Evolutionary conservation across 2,329 filamentous ascomycete species (phyloP).

Genomic region (Mycosphaerella sp.): DNA sequence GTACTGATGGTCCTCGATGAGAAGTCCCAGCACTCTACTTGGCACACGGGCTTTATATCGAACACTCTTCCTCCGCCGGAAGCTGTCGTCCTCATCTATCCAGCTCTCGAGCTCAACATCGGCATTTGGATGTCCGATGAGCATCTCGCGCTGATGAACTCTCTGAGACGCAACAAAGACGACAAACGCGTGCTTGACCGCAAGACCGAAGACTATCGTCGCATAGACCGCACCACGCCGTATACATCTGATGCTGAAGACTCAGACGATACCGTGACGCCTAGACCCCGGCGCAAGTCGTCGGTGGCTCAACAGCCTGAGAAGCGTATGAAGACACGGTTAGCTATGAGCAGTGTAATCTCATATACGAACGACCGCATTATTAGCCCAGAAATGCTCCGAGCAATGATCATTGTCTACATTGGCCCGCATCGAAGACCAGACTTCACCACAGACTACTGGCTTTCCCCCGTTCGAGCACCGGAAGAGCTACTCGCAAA

Average conservation of each 20-base stretch:
- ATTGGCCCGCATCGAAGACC: conserved; percentile 89
- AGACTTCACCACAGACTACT: conserved; percentile 84
- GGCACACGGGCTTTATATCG: conserved; percentile 34
- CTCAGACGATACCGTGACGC: conserved; percentile 29
- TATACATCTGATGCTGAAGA: conserved; percentile 72
- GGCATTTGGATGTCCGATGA: conserved; percentile 99
- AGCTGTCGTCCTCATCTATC: conserved; percentile 80
- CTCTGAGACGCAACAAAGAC: conserved; percentile 67
- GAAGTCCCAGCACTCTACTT: conserved; percentile 36
- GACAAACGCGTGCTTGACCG: conserved; percentile 72
- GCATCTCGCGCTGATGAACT: conserved; percentile 89
- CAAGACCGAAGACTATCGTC: conserved; percentile 84
- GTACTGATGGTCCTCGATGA: conserved; percentile 83
- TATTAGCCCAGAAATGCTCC: conserved; percentile 95
- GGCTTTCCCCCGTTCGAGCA: conserved; percentile 82
- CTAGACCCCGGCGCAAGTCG: conserved; percentile 1
- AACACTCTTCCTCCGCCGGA: conserved; percentile 53
- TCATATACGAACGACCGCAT: conserved; percentile 97
- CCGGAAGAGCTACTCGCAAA: conserved; percentile 73
- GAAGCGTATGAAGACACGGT: conserved; percentile 52
- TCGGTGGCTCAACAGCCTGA: conserved; percentile 5
- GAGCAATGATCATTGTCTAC: conserved; percentile 97
- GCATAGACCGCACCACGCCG: conserved; percentile 72
- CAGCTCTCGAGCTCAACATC: conserved; percentile 91
- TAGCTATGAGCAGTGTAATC: conserved; percentile 94